These are phyloP conservation scores for Penicillium coprophilum DNA, from an alignment of 495 filamentous ascomycete genomes.

Conservation along the genomic window DNA sequence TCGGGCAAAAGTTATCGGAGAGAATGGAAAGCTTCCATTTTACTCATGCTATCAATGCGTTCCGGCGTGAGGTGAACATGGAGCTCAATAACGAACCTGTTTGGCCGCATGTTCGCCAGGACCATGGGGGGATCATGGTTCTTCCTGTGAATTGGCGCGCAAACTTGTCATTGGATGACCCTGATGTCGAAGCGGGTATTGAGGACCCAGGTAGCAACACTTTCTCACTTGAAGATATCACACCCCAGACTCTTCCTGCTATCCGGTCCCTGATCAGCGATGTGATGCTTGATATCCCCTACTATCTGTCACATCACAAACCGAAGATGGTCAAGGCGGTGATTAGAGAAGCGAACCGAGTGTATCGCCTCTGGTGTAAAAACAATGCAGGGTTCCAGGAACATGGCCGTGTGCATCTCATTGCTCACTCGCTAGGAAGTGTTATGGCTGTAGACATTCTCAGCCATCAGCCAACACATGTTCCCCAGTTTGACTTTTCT, in stretches of 20 bases:
- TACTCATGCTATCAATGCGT: conserved; percentile 88
- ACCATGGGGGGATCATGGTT: conserved; percentile 72
- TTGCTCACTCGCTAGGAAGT: conserved; percentile 91
- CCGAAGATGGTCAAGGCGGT: conserved; percentile 90
- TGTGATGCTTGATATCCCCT: conserved; percentile 96
- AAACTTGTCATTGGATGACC: conserved; percentile 79
- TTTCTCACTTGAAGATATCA: conserved; percentile 85
- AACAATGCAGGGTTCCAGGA: conserved; percentile 87
- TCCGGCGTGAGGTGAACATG: conserved; percentile 82
- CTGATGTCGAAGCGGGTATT: conserved; percentile 49
- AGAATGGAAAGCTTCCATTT: conserved; percentile 95
- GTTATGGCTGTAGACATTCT: conserved; percentile 92
- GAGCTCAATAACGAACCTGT: conserved; percentile 74
- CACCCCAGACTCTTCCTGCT: conserved; percentile 82
- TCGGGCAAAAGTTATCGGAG: conserved; percentile 95
- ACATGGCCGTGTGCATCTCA: conserved; percentile 80
- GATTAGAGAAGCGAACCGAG: conserved; percentile 86
- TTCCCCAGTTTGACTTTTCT: conserved; percentile 57
- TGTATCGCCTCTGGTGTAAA: conserved; percentile 88
- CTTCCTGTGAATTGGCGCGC: conserved; percentile 87
- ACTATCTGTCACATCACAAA: conserved; percentile 94
- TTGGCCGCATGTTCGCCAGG: conserved; percentile 68
- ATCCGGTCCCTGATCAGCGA: conserved; percentile 90
- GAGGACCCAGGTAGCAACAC: conserved; percentile 56
- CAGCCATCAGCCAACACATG: conserved; percentile 75